These are phyloP conservation scores for Melanomma pulvis-pyrius DNA, from an alignment of 495 filamentous ascomycete genomes.

Conservation along the genomic window DNA sequence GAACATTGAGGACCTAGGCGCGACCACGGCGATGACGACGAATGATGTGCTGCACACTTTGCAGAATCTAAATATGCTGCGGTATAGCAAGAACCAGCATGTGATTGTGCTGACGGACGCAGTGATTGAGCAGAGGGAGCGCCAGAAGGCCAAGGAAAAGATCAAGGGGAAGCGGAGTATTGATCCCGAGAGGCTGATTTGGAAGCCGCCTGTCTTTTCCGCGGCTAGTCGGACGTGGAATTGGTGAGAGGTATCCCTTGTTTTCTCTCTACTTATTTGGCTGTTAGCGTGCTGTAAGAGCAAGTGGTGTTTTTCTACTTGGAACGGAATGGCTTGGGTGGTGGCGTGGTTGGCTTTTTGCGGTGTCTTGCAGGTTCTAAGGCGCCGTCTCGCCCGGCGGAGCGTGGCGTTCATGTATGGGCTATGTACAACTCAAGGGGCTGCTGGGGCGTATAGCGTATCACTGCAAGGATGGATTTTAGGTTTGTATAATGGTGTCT, in stretches of 20 bases:
- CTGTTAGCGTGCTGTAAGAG: conserved; percentile 4
- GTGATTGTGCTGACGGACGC: conserved; percentile 82
- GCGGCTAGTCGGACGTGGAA: conserved; percentile 91
- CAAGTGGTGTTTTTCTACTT: background rate
- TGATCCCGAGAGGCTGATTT: conserved; percentile 76
- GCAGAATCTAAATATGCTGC: conserved; percentile 89
- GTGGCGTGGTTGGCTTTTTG: background rate
- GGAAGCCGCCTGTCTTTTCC: conserved; percentile 95
- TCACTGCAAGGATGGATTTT: no score
- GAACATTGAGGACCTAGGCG: conserved; percentile 79
- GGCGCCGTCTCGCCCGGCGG: no score
- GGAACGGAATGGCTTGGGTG: background rate
- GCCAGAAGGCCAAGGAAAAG: conserved; percentile 74
- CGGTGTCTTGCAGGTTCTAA: no score
- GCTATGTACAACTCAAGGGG: no score
- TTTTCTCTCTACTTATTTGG: background rate
- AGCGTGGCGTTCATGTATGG: no score
- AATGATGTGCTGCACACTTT: conserved; percentile 92
- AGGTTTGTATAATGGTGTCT: no score
- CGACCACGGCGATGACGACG: conserved; percentile 86
- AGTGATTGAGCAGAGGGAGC: conserved; percentile 76
- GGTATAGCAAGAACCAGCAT: conserved; percentile 91
- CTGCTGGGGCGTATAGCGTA: no score
- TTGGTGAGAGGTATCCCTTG: conserved; percentile 63
- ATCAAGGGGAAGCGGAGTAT: conserved; percentile 71